These are phyloP conservation scores for Schoenoplectus triqueter DNA, from an alignment of 202 grass and related monocot species.

Conservation along the genomic window DNA sequence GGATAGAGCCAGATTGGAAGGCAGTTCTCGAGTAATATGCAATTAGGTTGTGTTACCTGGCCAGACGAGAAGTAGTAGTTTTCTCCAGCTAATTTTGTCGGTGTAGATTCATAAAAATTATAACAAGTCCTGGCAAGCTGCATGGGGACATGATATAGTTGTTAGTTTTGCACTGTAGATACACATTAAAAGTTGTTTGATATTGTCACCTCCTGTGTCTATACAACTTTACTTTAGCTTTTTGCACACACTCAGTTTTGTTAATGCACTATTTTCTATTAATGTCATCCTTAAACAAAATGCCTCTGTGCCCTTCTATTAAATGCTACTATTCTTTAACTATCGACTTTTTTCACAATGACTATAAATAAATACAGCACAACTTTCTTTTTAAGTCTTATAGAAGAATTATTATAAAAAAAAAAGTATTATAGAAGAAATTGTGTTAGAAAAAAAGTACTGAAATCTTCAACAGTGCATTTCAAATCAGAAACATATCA, in stretches of 20 bases:
- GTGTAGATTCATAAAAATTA: slow-evolving; percentile 97
- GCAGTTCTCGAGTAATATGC: not conserved
- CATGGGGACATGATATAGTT: slow-evolving; percentile 14
- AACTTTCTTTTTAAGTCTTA: slow-evolving; percentile 17
- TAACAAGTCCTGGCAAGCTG: slow-evolving; percentile 97
- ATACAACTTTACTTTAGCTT: not conserved
- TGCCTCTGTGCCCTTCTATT: not conserved
- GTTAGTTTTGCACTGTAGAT: slow-evolving; percentile 1
- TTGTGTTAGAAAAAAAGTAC: not conserved
- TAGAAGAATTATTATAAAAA: not conserved
- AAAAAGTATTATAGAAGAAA: not conserved
- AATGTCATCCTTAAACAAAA: not conserved
- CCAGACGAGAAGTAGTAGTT: slow-evolving; percentile 82
- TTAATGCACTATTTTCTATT: not conserved
- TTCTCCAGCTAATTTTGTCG: slow-evolving; percentile 93
- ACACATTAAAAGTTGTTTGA: not conserved
- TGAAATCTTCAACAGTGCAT: slow-evolving; percentile 3
- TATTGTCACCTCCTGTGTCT: not conserved
- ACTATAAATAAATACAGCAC: not conserved
- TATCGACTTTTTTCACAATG: slow-evolving; percentile 3
- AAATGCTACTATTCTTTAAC: not conserved
- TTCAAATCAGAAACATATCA: not conserved
- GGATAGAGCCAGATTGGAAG: slow-evolving; percentile 7
- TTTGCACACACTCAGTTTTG: slow-evolving; percentile 1
- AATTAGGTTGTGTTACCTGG: slow-evolving; percentile 50